Evolutionary conservation across 1,139 yeast species (phyloP), one percentile per base, ranked within the genome.

Genomic region (Pichia sp.): DNA sequence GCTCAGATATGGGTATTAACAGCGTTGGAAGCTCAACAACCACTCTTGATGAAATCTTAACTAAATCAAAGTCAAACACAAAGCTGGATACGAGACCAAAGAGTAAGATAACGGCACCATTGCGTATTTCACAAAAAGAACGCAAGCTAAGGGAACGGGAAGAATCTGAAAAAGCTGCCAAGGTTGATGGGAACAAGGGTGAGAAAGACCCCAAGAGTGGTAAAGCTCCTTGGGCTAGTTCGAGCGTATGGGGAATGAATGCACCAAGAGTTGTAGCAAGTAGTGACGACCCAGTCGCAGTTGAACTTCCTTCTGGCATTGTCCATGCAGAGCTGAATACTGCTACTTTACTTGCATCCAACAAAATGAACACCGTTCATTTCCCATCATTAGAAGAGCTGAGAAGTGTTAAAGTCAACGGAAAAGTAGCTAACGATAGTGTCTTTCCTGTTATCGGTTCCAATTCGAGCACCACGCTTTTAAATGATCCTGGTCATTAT

Each of bases 81-180:
- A 58, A 53, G 30, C 42, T 45, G 10, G 44, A 42, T 8, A 26
- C 53, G 13, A 55, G 55, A 23, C 8, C 16, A 3, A 53, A 41
- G 26, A 50, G 38, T 13, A 53, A 41, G 5, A 51, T 45, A 1
- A 34, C 46, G 5, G 50, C 54, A 36, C 57, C 58, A 5, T 16
- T 50, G 23, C 57, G 64, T 6, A 40, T 62, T 16, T 66, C 70
- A 1, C 69, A 67, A 47, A 63, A 66, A 42, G 70, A 66, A 29
- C 54, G 67, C n/a, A 60, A 57, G 48, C 60, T 55, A 45, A 59
- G 57, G 47, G 56, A 55, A 29, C 49, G 88, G 84, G 62, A 77
- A 84, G 50, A 72, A 77, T 30, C 72, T 72, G 61, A 66, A 74
- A 6, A 78, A 40, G 51, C 44, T 23, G 32, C 49, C 38, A 26